Evolutionary conservation across 1,139 yeast genomes (phyloP), one percentile per base, ranked within the genome.

Genomic region (Meyerozyma carpophila): DNA sequence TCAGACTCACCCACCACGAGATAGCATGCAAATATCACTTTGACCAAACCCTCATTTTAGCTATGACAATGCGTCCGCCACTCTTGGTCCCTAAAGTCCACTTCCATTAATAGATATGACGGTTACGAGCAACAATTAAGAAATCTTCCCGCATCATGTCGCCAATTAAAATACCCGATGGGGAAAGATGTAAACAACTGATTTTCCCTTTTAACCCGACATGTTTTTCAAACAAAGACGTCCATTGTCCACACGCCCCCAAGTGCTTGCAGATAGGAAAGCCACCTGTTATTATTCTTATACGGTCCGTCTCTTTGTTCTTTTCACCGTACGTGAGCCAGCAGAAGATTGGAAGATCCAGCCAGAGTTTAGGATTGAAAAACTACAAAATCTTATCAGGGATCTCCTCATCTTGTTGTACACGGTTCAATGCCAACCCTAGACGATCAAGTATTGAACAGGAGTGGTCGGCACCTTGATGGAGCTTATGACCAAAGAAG

Each of bases 401-500:
- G 24, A 21, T 5, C 8, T 21, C 24, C 8, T 27, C 29, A 27
- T 16, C 18, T 16, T 16, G 18, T 16, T 16, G 18, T 16, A 27
- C 11, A 10, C 13, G 11, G 20, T 32, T 14, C 36, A 32, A 34
- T 34, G 37, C 37, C 37, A 9, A 18, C 26, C 3, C 26, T 34
- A 5, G 37, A 34, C 26, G 37, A 34, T 18, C 39, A 24, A 25
- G 29, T 24, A n/a, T 13, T 36, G 25, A 37, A 25, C 26, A 20
- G 32, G n/a, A n/a, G 11, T 18, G 25, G 21, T 28, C 32, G 40
- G 39, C 32, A 44, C 4, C 39, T 34, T 6, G 47, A 44, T 20
- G 47, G 43, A 28, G 39, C 28, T 40, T 34, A 27, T 29, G 45
- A 28, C 8, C 44, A 43, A 25, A 42, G 45, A 32, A 45, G 53